Evolutionary conservation across 2,329 filamentous ascomycete genomes (phyloP), one percentile per base, ranked within the genome.

Genomic region (Cercospora sesami): DNA sequence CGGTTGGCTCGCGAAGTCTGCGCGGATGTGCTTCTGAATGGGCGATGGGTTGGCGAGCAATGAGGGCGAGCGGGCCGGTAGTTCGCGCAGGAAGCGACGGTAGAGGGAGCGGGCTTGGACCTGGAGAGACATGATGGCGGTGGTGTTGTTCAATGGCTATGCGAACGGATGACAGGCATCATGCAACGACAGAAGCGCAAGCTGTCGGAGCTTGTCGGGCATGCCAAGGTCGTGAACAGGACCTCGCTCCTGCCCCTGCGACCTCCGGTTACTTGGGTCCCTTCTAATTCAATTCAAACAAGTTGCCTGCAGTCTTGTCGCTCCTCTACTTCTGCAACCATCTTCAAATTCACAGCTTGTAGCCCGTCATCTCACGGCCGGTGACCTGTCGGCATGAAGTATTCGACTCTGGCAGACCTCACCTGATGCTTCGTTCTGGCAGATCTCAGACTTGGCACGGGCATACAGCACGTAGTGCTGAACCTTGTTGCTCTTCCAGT

Each of bases 81-180:
- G 89, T 82, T 97, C 93, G 79, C 94, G 93, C 65, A 98, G 88
- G 77, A 97, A 85, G 51, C 90, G 87, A 75, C 94, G 92, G 86
- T 98, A 98, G 77, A 97, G 86, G 39, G 92, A 88, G 76, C 92
- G 92, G 51, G 91, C 79, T 71, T 79, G 78, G 45, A 83, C 82
- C 30, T 70, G 70, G 36, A 71, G 60, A 42, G 74, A 70, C 80
- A 82, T 82, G 53, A 30, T 69, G 67, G 36, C 33, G 66, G 31
- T 36, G 18, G 36, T 21, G 21, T 14, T 26, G 18, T 39, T 16
- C 18, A 55, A 53, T 26, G 42, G 9, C 16, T 6, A 18, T 33
- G 26, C 4, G n/a, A 18, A n/a, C 21, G 33, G 21, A 48, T 26
- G 45, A 23, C 33, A 14, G 23, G 10, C 36, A 26, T 36, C 18